Evolutionary conservation across 1,139 yeast genomes (phyloP), one percentile per base, ranked within the genome.

Genomic region (Geotrichum klebahnii): DNA sequence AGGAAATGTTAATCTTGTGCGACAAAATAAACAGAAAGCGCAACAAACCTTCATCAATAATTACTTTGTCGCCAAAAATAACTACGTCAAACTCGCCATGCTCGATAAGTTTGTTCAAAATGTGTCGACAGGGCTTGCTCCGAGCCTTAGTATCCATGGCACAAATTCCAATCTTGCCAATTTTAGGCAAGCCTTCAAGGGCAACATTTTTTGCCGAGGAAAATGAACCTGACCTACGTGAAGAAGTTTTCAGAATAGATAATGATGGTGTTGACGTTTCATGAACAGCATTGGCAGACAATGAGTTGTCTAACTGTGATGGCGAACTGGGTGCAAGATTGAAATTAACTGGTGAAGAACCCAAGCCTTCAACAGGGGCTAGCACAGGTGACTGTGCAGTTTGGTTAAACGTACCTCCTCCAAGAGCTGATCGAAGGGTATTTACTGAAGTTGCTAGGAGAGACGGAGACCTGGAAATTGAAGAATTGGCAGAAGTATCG

Each of bases 71-170:
- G 52, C 98, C 98, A 71, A 94, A 94, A 52, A 92, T 89, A 23
- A 94, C 85, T 0, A 97, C 89, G 65, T 94, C 97, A 67, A 92
- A 92, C 68, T 92, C 98, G 28, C 97, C 97, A 60, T 87, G 83
- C 59, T 87, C 95, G 56, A 90, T 86, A 61, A 94, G 72, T 48
- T 96, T 73, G 66, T 87, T 90, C 60, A 94, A 74, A 56, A 94
- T 94, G 55, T 85, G 87, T 55, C 97, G 76, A 65, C 97, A 92
- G 1, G 99, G 98, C 68, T 94, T 94, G 35, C 96, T 85, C 65
- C 95, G 77, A 1, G 90, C 98, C 67, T 94, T 94, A 49, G 92
- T 83, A 67, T 94, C 98, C 97, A 94, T 90, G 6, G 99, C 99
- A 72, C 98, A 94, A 1, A 94, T 96, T 43, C 99, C 99, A 60